Conservation (phyloP, 495 filamentous ascomycete species). For the Penicillium paxilli region DNA sequence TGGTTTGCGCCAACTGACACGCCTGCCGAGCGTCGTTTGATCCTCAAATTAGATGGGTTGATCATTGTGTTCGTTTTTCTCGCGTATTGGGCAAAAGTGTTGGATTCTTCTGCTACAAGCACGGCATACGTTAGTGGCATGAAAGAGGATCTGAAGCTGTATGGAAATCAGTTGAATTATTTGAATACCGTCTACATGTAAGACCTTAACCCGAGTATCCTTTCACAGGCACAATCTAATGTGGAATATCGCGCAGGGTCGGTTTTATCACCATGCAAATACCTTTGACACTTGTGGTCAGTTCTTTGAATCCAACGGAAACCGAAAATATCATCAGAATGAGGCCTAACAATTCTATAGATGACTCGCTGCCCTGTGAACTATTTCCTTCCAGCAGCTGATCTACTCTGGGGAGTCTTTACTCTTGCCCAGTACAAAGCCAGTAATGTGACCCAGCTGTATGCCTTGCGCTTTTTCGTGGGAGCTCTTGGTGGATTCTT, state of each 20-base stretch:
- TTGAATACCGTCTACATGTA: slow-evolving; percentile 45
- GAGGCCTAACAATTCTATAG: slow-evolving; percentile 14
- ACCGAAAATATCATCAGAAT: neutral
- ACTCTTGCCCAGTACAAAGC: slow-evolving; percentile 41
- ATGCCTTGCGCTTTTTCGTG: slow-evolving; percentile 75
- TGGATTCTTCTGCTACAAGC: slow-evolving; percentile 34
- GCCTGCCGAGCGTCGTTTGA: slow-evolving; percentile 39
- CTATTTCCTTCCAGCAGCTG: slow-evolving; percentile 32
- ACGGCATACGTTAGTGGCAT: slow-evolving; percentile 31
- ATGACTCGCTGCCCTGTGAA: slow-evolving; percentile 30
- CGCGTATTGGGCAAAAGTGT: slow-evolving; percentile 43
- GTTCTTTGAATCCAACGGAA: neutral
- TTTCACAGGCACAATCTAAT: neutral
- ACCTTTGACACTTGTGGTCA: slow-evolving; percentile 22
- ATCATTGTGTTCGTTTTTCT: slow-evolving; percentile 35
- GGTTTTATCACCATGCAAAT: slow-evolving; percentile 29
- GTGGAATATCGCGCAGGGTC: slow-evolving; percentile 13
- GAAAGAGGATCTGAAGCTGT: slow-evolving; percentile 31
- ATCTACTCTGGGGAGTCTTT: slow-evolving; percentile 43
- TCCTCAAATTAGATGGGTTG: slow-evolving; percentile 41
- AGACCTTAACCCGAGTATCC: neutral
- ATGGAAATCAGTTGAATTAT: slow-evolving; percentile 48
- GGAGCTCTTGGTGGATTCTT: slow-evolving; percentile 82
- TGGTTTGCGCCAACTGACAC: slow-evolving; percentile 39
- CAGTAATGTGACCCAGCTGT: slow-evolving; percentile 25